A percentile compares a stretch with the other conserved stretches of the same genome.
phyloP scores from a whole-genome alignment of 2,329 filamentous ascomycete genomes.

The Curvularia lunata region DNA sequence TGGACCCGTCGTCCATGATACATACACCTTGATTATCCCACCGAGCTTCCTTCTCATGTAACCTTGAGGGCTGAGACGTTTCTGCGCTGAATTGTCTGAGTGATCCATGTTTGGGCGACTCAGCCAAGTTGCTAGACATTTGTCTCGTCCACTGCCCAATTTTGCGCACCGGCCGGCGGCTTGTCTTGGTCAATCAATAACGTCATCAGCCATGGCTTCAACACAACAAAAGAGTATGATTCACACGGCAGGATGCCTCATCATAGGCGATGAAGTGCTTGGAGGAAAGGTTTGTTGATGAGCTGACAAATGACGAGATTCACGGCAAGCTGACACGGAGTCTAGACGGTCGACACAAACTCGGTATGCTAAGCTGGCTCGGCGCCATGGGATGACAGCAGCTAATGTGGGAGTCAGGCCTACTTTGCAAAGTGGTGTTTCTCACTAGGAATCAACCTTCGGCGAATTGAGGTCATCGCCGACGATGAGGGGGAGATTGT shows the following conservation, averaged over 20 bases:
- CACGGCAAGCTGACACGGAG: slow-evolving; percentile 29
- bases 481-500: slow-evolving; percentile 91
- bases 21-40: slow-evolving; percentile 9
- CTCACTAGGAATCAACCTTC: slow-evolving; percentile 70
- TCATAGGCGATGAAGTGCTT: slow-evolving; percentile 97
- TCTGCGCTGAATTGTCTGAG: background rate
- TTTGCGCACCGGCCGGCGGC: slow-evolving; percentile 59
- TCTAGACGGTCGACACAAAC: slow-evolving; percentile 69
- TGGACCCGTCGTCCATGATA: slow-evolving; percentile 9
- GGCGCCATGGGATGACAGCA: background rate
- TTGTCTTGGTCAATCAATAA: slow-evolving; percentile 36
- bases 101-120: slow-evolving; percentile 75
- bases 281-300: slow-evolving; percentile 77
- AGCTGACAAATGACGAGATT: background rate
- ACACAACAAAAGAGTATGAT: slow-evolving; percentile 71
- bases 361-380: slow-evolving; percentile 47
- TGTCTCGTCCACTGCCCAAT: slow-evolving; percentile 67
- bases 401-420: slow-evolving; percentile 44
- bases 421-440: slow-evolving; percentile 72
- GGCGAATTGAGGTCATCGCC: slow-evolving; percentile 88
- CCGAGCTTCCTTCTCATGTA: slow-evolving; percentile 20
- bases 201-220: slow-evolving; percentile 53
- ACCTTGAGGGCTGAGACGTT: slow-evolving; percentile 27
- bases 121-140: slow-evolving; percentile 74
- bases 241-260: slow-evolving; percentile 86